Evolutionary conservation across 192 early-diverging fungal species (phyloP).

Genomic region (Coemansia furcata): DNA sequence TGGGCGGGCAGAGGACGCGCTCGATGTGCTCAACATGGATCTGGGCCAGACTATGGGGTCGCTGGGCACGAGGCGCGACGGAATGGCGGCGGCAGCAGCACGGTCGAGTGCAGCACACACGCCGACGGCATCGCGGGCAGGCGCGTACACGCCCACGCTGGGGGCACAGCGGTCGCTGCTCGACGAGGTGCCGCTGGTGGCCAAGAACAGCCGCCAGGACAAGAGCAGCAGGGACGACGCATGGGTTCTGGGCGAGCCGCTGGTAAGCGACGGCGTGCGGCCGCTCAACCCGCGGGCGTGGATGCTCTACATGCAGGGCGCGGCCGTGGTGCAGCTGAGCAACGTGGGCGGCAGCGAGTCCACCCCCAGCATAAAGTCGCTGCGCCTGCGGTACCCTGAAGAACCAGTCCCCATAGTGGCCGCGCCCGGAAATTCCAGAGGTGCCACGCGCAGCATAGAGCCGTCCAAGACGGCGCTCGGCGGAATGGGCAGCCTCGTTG

Average conservation of each 20-base stretch:
- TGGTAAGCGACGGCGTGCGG: background rate
- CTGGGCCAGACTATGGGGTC: background rate
- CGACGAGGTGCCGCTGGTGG: background rate
- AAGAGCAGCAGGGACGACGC: background rate
- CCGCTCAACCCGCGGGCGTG: conserved; percentile 35
- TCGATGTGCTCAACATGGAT: conserved; percentile 29
- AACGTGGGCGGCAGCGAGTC: conserved; percentile 42
- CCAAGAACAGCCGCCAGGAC: conserved; percentile 2
- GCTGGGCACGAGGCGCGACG: background rate
- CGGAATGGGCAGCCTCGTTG: conserved; percentile 30
- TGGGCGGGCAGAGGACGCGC: conserved; percentile 47
- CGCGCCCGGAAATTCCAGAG: too few species aligned
- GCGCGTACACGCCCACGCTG: background rate
- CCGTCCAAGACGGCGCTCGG: conserved; percentile 7
- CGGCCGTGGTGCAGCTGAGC: conserved; percentile 42
- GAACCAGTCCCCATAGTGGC: too few species aligned
- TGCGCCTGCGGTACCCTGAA: conserved; percentile 16
- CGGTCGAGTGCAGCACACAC: background rate
- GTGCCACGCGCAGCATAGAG: too few species aligned
- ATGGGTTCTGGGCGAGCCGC: background rate
- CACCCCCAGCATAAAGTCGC: conserved; percentile 36
- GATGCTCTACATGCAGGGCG: conserved; percentile 54
- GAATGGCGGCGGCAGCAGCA: background rate
- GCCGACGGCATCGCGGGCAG: conserved; percentile 1
- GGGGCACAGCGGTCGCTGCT: conserved; percentile 2